Evolutionary conservation across 306 rosid species (phyloP), one percentile per base, ranked within the genome.

Genomic region (Vicia villosa): DNA sequence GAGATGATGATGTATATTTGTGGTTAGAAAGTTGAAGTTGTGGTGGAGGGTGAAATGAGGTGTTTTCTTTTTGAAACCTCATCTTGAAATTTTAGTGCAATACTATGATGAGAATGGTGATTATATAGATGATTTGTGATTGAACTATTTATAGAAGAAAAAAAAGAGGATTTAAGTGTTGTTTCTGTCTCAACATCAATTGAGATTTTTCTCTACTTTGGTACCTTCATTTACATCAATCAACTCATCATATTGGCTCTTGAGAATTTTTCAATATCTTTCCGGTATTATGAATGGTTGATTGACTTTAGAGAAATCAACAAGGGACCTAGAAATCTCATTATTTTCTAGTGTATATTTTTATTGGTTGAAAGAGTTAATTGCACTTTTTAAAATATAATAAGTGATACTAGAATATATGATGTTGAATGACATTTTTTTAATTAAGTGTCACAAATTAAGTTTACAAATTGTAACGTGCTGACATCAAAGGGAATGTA

Each of bases 21-120:
- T 21, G 59, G n/a, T 52, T 12, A 21, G 59, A 52, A 52, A 20
- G 34, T 11, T 52, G 59, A 52, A 52, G 14, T 52, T 21, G 59
- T 21, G 14, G 15, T 52, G 14, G 87, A 84, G 72, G 85, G 72
- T 7, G 82, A 83, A 71, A 28, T 12, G 75, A 61, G 30, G 79
- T 88, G 24, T 34, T 82, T 59, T 91, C 91, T 67, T 70, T 82
- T 13, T 86, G 81, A 38, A 40, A 24, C 46, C 63, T 60, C 77
- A 63, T 24, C 9, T 37, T 72, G 13, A 49, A 62, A 50, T 64
- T 73, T 50, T 37, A 32, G 6, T 74, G 24, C 10, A 37, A 37
- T 20, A 37, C 24, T 19, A 34, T 34, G 38, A 42, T 64, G 74
- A 32, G 69, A 63, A 62, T 62, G 32, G 66, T 13, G 65, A 15